Conservation (phyloP, 2,329 filamentous ascomycete genomes). For the Whalleya microplaca region DNA sequence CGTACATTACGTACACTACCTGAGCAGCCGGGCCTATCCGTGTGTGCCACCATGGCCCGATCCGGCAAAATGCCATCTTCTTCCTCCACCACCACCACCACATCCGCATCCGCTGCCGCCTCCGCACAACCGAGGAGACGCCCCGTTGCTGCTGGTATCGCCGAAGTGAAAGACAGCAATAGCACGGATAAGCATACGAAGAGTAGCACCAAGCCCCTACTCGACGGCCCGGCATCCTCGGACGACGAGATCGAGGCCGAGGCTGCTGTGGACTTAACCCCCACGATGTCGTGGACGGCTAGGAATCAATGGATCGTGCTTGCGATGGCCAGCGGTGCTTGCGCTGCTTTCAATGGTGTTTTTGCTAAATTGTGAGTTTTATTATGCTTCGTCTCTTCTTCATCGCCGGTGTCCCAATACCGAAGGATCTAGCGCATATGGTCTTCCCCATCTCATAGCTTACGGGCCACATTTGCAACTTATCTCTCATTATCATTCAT, state of each 20-base stretch:
- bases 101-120: slow-evolving; percentile 8
- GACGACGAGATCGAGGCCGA: background rate
- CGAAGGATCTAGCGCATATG: background rate
- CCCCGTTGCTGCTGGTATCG: slow-evolving; percentile 4
- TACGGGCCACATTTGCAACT: background rate
- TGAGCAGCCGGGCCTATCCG: slow-evolving; percentile 7
- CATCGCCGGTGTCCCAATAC: background rate
- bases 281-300: slow-evolving; percentile 31
- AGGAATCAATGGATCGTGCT: slow-evolving; percentile 66
- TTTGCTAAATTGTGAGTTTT: slow-evolving; percentile 77
- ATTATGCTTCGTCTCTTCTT: background rate
- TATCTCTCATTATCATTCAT: background rate
- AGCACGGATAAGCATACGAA: slow-evolving; percentile 1
- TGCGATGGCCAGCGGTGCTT: slow-evolving; percentile 74
- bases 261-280: background rate
- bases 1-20: slow-evolving; percentile 4
- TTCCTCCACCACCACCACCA: slow-evolving; percentile 4
- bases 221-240: slow-evolving; percentile 2
- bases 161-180: slow-evolving; percentile 12
- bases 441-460: background rate
- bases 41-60: slow-evolving; percentile 19
- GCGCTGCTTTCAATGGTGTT: slow-evolving; percentile 79
- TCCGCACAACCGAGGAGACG: slow-evolving; percentile 14
- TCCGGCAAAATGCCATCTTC: slow-evolving; percentile 15
- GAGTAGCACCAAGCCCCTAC: background rate